Evolutionary conservation across 305 asterid genomes (phyloP).

Genomic region (Fraxinus floribunda): DNA sequence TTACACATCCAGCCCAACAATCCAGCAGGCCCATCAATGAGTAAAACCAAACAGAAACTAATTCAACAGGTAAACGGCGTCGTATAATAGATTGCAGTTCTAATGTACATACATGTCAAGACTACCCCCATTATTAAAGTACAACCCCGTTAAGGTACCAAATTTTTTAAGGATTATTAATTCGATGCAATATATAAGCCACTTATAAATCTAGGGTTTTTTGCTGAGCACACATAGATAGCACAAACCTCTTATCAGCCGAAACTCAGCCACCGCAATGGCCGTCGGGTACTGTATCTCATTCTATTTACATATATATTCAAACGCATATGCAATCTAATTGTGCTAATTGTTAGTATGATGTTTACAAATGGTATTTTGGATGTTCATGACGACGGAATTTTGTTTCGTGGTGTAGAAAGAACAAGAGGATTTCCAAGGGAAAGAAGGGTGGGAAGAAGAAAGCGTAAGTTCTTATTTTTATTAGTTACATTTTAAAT

Average conservation of each 20-base stretch:
- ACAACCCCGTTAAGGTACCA: not conserved
- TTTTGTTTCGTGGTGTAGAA: constrained; percentile 30
- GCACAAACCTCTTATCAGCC: not conserved
- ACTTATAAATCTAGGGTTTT: constrained; percentile 33
- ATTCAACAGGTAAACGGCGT: not conserved
- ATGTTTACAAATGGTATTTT: not conserved
- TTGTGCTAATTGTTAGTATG: not conserved
- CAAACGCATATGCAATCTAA: not conserved
- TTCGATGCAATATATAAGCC: not conserved
- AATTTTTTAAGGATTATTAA: not conserved
- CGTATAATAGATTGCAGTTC: not conserved
- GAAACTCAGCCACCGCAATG: constrained; percentile 29
- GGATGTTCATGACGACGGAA: not conserved
- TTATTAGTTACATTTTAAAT: not conserved
- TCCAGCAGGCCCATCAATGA: not conserved
- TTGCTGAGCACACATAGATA: constrained; percentile 2
- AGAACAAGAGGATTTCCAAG: constrained; percentile 86
- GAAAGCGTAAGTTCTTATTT: constrained; percentile 53
- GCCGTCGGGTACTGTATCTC: constrained; percentile 48
- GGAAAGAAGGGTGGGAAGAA: constrained; percentile 92
- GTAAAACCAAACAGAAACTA: not conserved
- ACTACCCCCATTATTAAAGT: not conserved
- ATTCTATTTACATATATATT: not conserved
- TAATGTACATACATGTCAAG: not conserved
- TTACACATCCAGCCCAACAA: not conserved